phyloP scores from a whole-genome alignment of 2,329 filamentous ascomycete species.

The Hymenoscyphus occultus region DNA sequence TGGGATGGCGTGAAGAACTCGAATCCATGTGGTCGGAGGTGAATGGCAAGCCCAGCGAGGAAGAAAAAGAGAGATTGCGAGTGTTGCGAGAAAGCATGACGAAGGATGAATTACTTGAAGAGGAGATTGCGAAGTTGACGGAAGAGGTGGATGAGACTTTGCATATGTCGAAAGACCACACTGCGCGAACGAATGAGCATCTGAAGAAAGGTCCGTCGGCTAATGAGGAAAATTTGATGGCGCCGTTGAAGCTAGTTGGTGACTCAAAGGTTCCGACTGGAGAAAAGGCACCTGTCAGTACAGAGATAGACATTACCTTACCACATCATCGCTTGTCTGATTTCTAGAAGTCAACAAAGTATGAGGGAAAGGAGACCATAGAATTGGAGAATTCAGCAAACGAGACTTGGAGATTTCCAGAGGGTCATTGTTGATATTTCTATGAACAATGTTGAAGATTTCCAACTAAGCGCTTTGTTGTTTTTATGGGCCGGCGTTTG shows the following conservation, averaged over 20 bases:
- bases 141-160: slow-evolving; percentile 37
- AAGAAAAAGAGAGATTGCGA: slow-evolving; percentile 28
- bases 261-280: not conserved
- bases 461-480: not conserved
- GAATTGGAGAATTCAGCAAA: not conserved
- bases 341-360: not conserved
- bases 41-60: slow-evolving; percentile 56
- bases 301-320: slow-evolving; percentile 16
- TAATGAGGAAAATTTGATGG: not conserved
- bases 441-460: not conserved
- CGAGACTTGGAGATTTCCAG: not conserved
- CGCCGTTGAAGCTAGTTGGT: not conserved
- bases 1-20: slow-evolving; percentile 85
- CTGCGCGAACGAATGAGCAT: slow-evolving; percentile 29
- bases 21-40: slow-evolving; percentile 70
- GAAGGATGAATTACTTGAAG: slow-evolving; percentile 48
- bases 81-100: slow-evolving; percentile 25
- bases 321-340: slow-evolving; percentile 16
- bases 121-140: slow-evolving; percentile 39
- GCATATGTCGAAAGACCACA: slow-evolving; percentile 35
- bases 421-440: not conserved
- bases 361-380: not conserved
- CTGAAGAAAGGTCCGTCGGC: slow-evolving; percentile 16
- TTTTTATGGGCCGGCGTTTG: not conserved
- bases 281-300: not conserved